Conservation (phyloP, 768 basidiomycete genomes). For the Pleurotus djamor region DNA sequence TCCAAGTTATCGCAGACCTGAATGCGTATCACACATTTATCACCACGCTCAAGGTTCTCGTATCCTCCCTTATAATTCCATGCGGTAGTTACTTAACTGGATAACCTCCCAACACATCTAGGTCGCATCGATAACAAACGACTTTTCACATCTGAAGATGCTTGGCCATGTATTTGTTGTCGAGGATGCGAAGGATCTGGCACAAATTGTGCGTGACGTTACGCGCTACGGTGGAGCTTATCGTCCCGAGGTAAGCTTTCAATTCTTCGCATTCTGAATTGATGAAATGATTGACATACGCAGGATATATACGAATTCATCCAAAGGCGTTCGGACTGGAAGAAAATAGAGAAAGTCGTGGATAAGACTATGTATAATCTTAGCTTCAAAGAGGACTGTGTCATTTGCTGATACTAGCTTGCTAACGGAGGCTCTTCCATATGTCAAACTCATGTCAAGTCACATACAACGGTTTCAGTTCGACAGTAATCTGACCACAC, state of each 20-base stretch:
- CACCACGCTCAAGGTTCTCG: slow-evolving; percentile 70
- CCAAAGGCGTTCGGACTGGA: slow-evolving; percentile 94
- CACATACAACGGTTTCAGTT: no score
- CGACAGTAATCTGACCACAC: no score
- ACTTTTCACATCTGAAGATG: slow-evolving; percentile 97
- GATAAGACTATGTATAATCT: slow-evolving; percentile 95
- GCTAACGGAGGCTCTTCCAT: not conserved
- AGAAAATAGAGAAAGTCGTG: slow-evolving; percentile 96
- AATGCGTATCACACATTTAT: slow-evolving; percentile 94
- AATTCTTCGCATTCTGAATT: not conserved
- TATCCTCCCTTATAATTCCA: not conserved
- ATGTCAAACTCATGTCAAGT: not conserved
- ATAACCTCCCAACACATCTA: slow-evolving; percentile 17
- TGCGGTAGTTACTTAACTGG: not conserved
- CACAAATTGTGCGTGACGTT: slow-evolving; percentile 94
- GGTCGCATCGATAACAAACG: slow-evolving; percentile 79
- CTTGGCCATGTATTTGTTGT: slow-evolving; percentile 95
- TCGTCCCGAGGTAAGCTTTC: slow-evolving; percentile 72
- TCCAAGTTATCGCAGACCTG: slow-evolving; percentile 94
- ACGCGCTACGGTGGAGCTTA: slow-evolving; percentile 95
- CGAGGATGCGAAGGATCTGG: slow-evolving; percentile 93
- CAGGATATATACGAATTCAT: slow-evolving; percentile 96
- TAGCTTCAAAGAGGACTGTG: slow-evolving; percentile 91
- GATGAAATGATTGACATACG: not conserved
- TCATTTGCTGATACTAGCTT: slow-evolving; percentile 36